Base-by-base conservation (phyloP, 2,329 filamentous ascomycete species). In the Ophiocordyceps camponoti-floridani region DNA sequence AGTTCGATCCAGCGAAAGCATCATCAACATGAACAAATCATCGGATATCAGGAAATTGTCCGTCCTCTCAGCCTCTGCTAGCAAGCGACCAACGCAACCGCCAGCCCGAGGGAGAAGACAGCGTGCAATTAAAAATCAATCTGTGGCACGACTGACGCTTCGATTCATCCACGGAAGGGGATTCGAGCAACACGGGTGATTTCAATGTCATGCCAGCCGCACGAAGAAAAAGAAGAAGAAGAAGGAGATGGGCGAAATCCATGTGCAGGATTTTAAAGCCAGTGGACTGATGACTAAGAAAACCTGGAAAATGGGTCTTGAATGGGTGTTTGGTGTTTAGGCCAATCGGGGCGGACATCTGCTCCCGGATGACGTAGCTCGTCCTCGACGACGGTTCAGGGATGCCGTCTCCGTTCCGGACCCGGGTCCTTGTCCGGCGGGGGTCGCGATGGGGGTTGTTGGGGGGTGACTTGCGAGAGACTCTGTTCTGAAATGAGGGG, bases 141-240 rank as follows among this genome's bases (percentile, higher is more conserved):
- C 82, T 88, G 74, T 73, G 79, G 77, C 79, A 75, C 73, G 76
- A 82, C 75, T 78, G 82, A 87, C 82, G 79, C 82, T 77, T 55
- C 62, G 64, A 65, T 57, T 51, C 51, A 68, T 72, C 68, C 69
- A 71, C 77, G 65, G 63, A 60, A 52, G 59, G 59, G 67, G 68
- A 79, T 70, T 70, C 74, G 79, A 82, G 82, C 81, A 87, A 87
- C 80, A 84, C 77, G 81, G 81, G 76, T 73, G 75, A 68, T 65
- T 68, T 71, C 66, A 60, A 65, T 66, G 73, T 79, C 71, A 76
- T 79, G 77, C 77, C 78, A 68, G 81, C 82, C 82, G 82, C 82
- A 87, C 80, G 70, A 84, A 72, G 77, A 73, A 72, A 66, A 67
- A 70, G 70, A 74, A 75, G 65, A 58, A 62, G 56, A 64, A 65